Base-by-base conservation (phyloP, 495 filamentous ascomycete genomes). In the Clohesyomyces aquaticus region DNA sequence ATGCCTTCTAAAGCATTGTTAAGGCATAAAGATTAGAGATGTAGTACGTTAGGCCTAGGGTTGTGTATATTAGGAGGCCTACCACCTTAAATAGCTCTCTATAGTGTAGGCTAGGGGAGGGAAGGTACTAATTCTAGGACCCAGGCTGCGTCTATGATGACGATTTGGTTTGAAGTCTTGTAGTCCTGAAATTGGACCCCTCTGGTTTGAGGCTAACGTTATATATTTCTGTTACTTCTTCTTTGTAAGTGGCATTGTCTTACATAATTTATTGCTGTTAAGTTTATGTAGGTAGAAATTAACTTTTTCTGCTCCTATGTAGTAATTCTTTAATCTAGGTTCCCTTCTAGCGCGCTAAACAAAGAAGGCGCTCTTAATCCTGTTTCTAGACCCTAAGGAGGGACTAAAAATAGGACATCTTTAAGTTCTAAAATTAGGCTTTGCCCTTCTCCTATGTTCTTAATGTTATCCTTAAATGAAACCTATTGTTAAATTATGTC, bases 11-110 rank as follows among this genome's bases (percentile, higher is more conserved):
- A 53, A 53, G 50, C 28, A 53, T 53, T 53, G 25, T 53, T 53
- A 35, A 53, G 50, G 23, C 50, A 53, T 23, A 53, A 53, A 53
- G 50, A 53, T 53, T 53, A 23, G 50, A 53, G 50, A 53, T 53
- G 50, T 23, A 53, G 50, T 53, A 53, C 21, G 50, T 53, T 53
- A 53, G 27, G 50, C 50, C 50, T 27, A 53, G 50, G 50, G 50
- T 35, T 23, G 50, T 53, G 50, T 53, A 53, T 35, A 26, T 53
- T 53, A 28, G 50, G 50, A 53, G 50, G 50, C 50, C 50, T 53
- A 53, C 50, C 50, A 53, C 50, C 22, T 53, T 23, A 23, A 35
- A 53, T 23, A 53, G 50, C 50, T 53, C 50, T 53, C 50, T 27
- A 53, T 53, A 53, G 50, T 16, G 50, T 27, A 53, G 50, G 50